Base-by-base conservation (phyloP, 2,329 filamentous ascomycete genomes). In the Aspergillus sp. region DNA sequence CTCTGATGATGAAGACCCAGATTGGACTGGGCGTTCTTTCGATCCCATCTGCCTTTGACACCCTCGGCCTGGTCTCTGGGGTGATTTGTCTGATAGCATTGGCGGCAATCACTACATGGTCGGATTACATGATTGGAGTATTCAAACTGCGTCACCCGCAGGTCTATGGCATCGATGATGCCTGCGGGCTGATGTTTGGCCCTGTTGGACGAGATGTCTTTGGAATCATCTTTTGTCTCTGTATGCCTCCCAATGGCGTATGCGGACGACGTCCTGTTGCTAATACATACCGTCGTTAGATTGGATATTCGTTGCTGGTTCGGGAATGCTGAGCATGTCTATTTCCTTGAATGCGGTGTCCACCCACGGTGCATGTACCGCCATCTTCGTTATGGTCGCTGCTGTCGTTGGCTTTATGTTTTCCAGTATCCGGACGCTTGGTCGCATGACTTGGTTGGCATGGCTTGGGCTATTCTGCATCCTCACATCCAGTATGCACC, bases 121-220 rank as follows among this genome's bases (percentile, higher is more conserved):
- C 74, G 3, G 66, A 69, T 46, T 78, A 76, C 55, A 74, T 78
- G 26, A 66, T 79, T 9, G 77, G 57, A 14, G 45, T 50, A 13
- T 82, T 82, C 68, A 82, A 82, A 59, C 56, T 80, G 24, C 67
- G 69, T 13, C 80, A 82, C 58, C 76, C 76, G 0, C 71, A 80
- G 53, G 79, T 82, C 3, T 81, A 83, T 59, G 78, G 76, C 47
- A 82, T 82, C 69, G 80, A 80, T 42, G 80, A 83, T 51, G 80
- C 79, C 0, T 80, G 80, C 11, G 66, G 67, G 42, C 75, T 82
- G 49, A 69, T 83, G 16, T 81, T 81, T 51, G 81, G 81, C 5
- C 76, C 73, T 1, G 54, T 78, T 11, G 80, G 80, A 1, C 73
- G 78, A 26, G 79, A 81, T 56, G 56, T 81, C 10, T 70, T 82